These are phyloP conservation scores for Spiromastix sp. DNA, from an alignment of 2,329 filamentous ascomycete species.

Conservation along the genomic window DNA sequence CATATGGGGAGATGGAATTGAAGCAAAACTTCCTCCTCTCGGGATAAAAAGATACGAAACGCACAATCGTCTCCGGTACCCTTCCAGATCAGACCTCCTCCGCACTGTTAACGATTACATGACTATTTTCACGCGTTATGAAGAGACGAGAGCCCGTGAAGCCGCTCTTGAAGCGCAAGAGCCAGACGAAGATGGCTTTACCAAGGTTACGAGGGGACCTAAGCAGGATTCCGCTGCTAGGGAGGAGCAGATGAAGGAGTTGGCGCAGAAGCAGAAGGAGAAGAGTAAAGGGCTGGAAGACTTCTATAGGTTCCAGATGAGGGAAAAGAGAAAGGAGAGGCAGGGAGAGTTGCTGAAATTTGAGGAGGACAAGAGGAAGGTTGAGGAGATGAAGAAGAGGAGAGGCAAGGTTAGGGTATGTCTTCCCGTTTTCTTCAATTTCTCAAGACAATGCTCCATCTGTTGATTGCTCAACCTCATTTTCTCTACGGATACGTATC, in stretches of 20 bases:
- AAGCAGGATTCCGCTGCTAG: slow-evolving; percentile 61
- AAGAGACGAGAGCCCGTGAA: slow-evolving; percentile 55
- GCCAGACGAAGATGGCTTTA: slow-evolving; percentile 90
- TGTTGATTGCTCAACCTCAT: too few species aligned
- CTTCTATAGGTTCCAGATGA: slow-evolving; percentile 76
- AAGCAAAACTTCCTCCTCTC: slow-evolving; percentile 45
- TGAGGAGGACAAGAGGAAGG: slow-evolving; percentile 63
- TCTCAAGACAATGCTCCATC: background rate
- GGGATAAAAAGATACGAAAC: slow-evolving; percentile 45
- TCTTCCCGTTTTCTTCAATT: background rate
- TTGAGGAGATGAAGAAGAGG: slow-evolving; percentile 59
- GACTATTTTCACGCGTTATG: slow-evolving; percentile 57
- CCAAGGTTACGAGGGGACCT: slow-evolving; percentile 78
- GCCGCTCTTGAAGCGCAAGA: slow-evolving; percentile 58
- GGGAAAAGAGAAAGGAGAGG: slow-evolving; percentile 68
- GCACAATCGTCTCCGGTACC: slow-evolving; percentile 64
- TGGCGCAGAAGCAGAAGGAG: slow-evolving; percentile 50
- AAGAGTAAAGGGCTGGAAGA: slow-evolving; percentile 55
- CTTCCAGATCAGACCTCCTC: slow-evolving; percentile 57
- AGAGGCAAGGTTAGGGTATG: slow-evolving; percentile 49
- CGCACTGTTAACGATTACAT: slow-evolving; percentile 76
- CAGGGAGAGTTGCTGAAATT: slow-evolving; percentile 62
- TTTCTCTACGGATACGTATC: too few species aligned
- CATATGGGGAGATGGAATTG: slow-evolving; percentile 57
- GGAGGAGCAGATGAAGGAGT: slow-evolving; percentile 56